Evolutionary conservation across 495 filamentous ascomycete genomes (phyloP), one percentile per base, ranked within the genome.

Genomic region (Talaromyces ruber): DNA sequence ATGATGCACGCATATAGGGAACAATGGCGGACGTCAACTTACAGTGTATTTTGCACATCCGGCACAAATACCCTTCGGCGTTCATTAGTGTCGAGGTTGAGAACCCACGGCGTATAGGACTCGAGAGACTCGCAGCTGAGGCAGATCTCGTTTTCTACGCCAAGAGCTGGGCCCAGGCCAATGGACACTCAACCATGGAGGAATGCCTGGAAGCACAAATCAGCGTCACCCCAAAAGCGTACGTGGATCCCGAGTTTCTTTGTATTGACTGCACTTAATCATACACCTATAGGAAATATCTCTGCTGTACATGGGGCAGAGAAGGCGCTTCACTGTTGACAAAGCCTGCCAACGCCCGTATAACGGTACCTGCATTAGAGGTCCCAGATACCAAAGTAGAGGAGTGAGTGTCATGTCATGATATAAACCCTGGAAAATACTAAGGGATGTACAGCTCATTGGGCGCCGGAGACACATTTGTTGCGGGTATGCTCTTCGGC

Each of bases 391-490:
- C 75, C 29, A 61, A 68, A 62, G 80, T 87, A 14, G 76, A 88
- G 29, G 87, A 90, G 86, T 89, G 81, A 74, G 86, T 82, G 4
- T 18, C n/a, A 9, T 9, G 8, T 59, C 55, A 58, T 65, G 61
- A 56, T 61, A 60, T 43, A n/a, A n/a, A n/a, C 25, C 11, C 16
- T 28, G 45, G 22, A 57, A 50, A 14, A 58, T 25, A 51, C 70
- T 72, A 45, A 77, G 39, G 21, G 4, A 16, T 34, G 26, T 56
- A 50, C 24, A 90, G 86, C 66, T 80, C 86, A 9, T 80, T 89
- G 55, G 87, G 87, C 51, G 88, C 88, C 61, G 88, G 88, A 65
- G 88, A 91, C 67, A 90, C 88, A 1, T 90, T 91, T 65, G 84
- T 88, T 63, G 88, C 87, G 7, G 88, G 86, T 25, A 83, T 90